Evolutionary conservation across 805 yeast species (phyloP).

Genomic region (Sporopachydermia quercuum): DNA sequence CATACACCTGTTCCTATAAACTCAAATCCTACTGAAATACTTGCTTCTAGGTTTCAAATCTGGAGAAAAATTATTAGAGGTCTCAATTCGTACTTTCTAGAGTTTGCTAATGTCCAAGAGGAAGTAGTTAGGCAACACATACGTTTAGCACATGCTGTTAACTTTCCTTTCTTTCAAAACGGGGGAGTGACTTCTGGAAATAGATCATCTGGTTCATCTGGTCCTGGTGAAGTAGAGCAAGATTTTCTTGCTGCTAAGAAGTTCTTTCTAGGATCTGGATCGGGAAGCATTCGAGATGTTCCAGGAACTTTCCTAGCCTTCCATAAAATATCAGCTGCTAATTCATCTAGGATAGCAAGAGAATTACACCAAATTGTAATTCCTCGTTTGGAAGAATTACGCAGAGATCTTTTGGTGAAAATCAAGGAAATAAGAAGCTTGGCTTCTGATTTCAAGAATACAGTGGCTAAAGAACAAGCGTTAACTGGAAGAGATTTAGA

Average conservation of each 20-base stretch:
- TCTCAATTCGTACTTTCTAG: conserved; percentile 58
- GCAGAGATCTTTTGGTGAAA: conserved; percentile 66
- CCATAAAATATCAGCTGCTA: conserved; percentile 43
- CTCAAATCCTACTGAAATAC: conserved; percentile 73
- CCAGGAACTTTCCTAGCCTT: conserved; percentile 56
- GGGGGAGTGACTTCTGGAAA: conserved; percentile 3
- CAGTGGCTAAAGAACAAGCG: conserved; percentile 51
- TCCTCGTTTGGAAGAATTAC: conserved; percentile 52
- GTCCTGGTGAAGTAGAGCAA: conserved; percentile 6
- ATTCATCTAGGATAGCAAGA: conserved; percentile 42
- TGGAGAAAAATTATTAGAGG: conserved; percentile 77
- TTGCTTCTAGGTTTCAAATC: conserved; percentile 70
- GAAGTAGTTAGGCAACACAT: conserved; percentile 75
- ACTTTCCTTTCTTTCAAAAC: conserved; percentile 33
- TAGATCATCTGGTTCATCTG: conserved; percentile 2
- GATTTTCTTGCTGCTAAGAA: conserved; percentile 23
- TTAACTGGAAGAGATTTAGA: conserved; percentile 44
- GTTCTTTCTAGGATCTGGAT: conserved; percentile 42
- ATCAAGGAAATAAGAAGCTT: conserved; percentile 76
- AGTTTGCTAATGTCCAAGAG: conserved; percentile 74
- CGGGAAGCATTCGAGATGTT: conserved; percentile 68
- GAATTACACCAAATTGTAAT: conserved; percentile 47
- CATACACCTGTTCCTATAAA: conserved; percentile 30
- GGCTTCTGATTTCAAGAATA: conserved; percentile 73
- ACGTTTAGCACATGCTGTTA: conserved; percentile 66